Base-by-base conservation (phyloP, 345 rosid species). In the Citrus unshiu region DNA sequence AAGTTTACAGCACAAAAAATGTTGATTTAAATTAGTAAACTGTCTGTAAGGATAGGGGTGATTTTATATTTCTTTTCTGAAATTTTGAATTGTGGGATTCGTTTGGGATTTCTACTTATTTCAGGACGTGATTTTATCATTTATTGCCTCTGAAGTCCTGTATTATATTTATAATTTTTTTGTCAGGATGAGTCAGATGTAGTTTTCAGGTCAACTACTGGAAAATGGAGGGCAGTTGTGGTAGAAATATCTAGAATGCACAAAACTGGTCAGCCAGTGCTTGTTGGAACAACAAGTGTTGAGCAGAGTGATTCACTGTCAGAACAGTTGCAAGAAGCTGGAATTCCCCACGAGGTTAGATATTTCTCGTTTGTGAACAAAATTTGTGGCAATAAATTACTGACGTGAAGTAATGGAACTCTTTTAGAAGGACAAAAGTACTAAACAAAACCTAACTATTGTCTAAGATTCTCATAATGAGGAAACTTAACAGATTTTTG, bases 261-360 rank as follows among this genome's bases (percentile, higher is more conserved):
- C 72, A 95, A 90, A 87, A 92, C 92, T 69, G 99, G 99, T 72
- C 86, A 93, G 68, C 93, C 98, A 7, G 98, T 95, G 82, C 96
- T 95, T 84, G 98, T 95, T 62, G 99, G 99, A 79, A 95, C 99
- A 74, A 95, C 98, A 68, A 95, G 99, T 39, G 99, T 95, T n/a
- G 99, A 95, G 87, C 98, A 93, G 86, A 95, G 99, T 83, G 99
- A 95, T 80, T 90, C 90, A 25, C 85, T 95, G 79, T 93, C 99
- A 62, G 90, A 85, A 77, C 93, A 92, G 81, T 85, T 95, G 89
- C 83, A 76, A 83, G 93, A 92, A 92, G 93, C 92, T 70, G 90
- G 90, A 77, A 93, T 95, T 82, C 86, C 96, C 71, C 99, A 95
- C 73, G 99, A 95, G 98, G 99, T 95, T 76, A 87, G 68, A 40